Evolutionary conservation across 345 rosid species (phyloP), one percentile per base, ranked within the genome.

Genomic region (Zanthoxylum bungeanum): DNA sequence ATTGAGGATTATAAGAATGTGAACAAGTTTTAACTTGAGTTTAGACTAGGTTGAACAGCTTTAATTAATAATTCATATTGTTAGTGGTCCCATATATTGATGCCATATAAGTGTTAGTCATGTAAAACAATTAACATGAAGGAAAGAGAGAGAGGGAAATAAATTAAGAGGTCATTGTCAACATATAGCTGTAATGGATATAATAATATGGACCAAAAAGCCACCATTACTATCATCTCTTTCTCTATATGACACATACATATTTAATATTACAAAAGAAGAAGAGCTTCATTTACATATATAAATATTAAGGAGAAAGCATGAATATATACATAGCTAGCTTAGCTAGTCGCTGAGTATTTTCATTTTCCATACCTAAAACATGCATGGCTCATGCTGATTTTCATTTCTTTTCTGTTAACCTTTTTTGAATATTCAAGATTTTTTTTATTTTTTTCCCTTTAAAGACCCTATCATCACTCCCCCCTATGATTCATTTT

Each of bases 141-240:
- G 58, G 62, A 19, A 44, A 24, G 75, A 67, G 68, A n/a, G n/a
- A 56, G 59, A 73, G 66, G 27, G 70, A 36, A 59, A 46, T 69
- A 66, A 59, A 44, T 44, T 44, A 68, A 39, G 60, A 64, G 67
- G 86, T 82, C 85, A 30, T 49, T 81, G 75, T 84, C 88, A 82
- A 80, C 12, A 42, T 42, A 42, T 80, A 84, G 90, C 90, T 86
- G 88, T 78, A 78, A 71, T 71, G 64, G 68, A 53, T n/a, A 22
- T 31, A 65, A 44, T 17, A 31, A 64, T 44, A 44, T 44, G 75
- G 82, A 77, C 81, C 77, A 75, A 81, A n/a, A 75, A 71, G 62
- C 77, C 78, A 64, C 76, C 83, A 84, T 81, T 76, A 81, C 5
- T 24, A 5, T 14, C 24, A 10, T 36, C 30, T 42, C 42, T 70